These are phyloP conservation scores for Daldinia concentrica DNA, from an alignment of 495 filamentous ascomycete genomes.

Conservation along the genomic window DNA sequence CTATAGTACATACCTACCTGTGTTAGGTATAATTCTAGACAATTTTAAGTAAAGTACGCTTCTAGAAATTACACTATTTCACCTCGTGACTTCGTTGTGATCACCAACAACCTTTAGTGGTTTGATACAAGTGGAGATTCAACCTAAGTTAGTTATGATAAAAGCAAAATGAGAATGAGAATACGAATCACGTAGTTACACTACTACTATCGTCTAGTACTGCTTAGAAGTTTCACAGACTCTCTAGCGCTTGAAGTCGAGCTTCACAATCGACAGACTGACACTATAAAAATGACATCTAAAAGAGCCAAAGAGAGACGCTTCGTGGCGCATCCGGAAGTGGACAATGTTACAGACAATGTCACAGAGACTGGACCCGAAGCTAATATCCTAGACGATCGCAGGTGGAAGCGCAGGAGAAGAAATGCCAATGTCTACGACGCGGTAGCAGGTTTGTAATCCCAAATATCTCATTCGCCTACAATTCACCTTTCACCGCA, in stretches of 20 bases:
- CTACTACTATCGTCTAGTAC: neutral
- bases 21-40: neutral
- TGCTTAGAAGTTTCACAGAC: neutral
- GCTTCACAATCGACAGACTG: neutral
- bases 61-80: neutral
- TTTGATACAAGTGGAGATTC: neutral
- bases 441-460: constrained; percentile 72
- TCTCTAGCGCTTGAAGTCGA: neutral
- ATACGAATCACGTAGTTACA: neutral
- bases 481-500: constrained; percentile 52
- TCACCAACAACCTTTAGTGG: neutral
- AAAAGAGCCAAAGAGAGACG: constrained; percentile 21
- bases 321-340: constrained; percentile 2
- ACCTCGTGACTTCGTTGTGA: neutral
- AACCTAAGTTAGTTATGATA: neutral
- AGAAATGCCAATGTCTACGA: constrained; percentile 73
- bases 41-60: neutral
- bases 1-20: too few relatives aligned
- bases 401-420: constrained; percentile 32
- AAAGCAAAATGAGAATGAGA: constrained; percentile 13
- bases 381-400: constrained; percentile 8
- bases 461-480: constrained; percentile 21
- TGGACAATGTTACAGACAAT: constrained; percentile 8
- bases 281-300: constrained; percentile 34
- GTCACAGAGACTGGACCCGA: constrained; percentile 23